A percentile compares a stretch with the other conserved stretches of the same genome.
Conservation (phyloP, 1,139 yeast species). For the Sugiyamaella sp. region DNA sequence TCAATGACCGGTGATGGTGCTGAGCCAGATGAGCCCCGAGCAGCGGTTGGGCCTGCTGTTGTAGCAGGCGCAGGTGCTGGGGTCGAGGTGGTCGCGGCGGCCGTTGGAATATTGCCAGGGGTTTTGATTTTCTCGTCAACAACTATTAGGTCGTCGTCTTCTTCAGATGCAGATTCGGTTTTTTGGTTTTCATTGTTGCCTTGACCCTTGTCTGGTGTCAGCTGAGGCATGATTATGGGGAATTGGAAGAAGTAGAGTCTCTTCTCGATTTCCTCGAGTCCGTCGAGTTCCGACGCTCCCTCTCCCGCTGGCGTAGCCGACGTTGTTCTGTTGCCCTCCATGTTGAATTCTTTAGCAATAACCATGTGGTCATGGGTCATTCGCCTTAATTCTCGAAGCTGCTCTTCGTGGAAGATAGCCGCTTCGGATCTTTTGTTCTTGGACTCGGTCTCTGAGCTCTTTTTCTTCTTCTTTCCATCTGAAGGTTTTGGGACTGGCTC, state of each 20-base stretch:
- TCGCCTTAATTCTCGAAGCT: slow-evolving; percentile 32
- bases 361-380: slow-evolving; percentile 35
- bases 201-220: slow-evolving; percentile 35
- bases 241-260: slow-evolving; percentile 65
- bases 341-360: slow-evolving; percentile 37
- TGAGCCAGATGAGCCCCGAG: neutral
- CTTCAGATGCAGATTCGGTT: slow-evolving; percentile 19
- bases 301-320: slow-evolving; percentile 14
- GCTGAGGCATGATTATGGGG: slow-evolving; percentile 67
- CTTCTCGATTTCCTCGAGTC: slow-evolving; percentile 44
- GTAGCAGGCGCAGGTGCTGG: slow-evolving; percentile 20
- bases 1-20: slow-evolving; percentile 21
- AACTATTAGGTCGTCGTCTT: slow-evolving; percentile 24
- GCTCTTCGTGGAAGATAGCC: slow-evolving; percentile 31
- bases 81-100: slow-evolving; percentile 20
- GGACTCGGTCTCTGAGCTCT: neutral
- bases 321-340: slow-evolving; percentile 22
- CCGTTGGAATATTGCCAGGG: slow-evolving; percentile 22
- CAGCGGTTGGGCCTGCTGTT: slow-evolving; percentile 14
- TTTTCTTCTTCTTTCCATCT: neutral
- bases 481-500: neutral
- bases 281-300: slow-evolving; percentile 38
- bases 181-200: slow-evolving; percentile 2
- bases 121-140: slow-evolving; percentile 28
- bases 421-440: slow-evolving; percentile 12